phyloP scores from a whole-genome alignment of 164 flowering plant genomes.

The Akebia trifoliata region DNA sequence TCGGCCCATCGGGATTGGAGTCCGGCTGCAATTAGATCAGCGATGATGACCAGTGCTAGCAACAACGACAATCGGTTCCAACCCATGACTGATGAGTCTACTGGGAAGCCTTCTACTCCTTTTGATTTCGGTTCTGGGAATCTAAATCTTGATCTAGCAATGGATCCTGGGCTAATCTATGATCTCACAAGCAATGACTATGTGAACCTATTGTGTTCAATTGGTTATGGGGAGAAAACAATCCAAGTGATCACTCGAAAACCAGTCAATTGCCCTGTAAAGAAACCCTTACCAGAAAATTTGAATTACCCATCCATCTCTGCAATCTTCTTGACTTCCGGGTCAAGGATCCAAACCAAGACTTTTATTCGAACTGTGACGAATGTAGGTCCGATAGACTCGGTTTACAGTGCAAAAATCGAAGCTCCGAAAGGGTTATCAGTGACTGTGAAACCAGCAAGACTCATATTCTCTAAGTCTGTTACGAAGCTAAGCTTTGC shows the following conservation, averaged over 20 bases:
- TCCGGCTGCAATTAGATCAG: constrained; percentile 72
- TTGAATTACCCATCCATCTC: constrained; percentile 77
- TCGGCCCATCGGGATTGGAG: constrained; percentile 79
- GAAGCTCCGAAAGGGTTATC: constrained; percentile 52
- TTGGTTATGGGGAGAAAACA: constrained; percentile 49
- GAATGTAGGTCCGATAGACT: constrained; percentile 57
- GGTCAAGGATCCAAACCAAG: constrained; percentile 35
- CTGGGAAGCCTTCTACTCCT: constrained; percentile 51
- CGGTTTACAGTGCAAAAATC: constrained; percentile 47
- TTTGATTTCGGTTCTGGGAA: constrained; percentile 72
- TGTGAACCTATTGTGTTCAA: constrained; percentile 54
- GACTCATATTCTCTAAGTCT: constrained; percentile 39
- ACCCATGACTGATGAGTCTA: constrained; percentile 58
- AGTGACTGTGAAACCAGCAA: constrained; percentile 61
- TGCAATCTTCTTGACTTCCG: constrained; percentile 38
- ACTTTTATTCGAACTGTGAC: constrained; percentile 55
- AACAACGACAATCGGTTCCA: constrained; percentile 31
- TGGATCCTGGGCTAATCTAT: constrained; percentile 80
- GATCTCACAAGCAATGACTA: constrained; percentile 54
- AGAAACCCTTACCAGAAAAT: constrained; percentile 46
- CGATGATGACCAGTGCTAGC: constrained; percentile 77
- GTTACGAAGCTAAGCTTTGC: constrained; percentile 50
- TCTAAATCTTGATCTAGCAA: constrained; percentile 52
- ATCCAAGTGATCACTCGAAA: constrained; percentile 61
- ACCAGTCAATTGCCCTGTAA: constrained; percentile 44